Percentiles rank a stretch among this genome's conserved stretches.
These are phyloP conservation scores for Tuber microsphaerosporum DNA, from an alignment of 495 filamentous ascomycete genomes.

Conservation along the genomic window DNA sequence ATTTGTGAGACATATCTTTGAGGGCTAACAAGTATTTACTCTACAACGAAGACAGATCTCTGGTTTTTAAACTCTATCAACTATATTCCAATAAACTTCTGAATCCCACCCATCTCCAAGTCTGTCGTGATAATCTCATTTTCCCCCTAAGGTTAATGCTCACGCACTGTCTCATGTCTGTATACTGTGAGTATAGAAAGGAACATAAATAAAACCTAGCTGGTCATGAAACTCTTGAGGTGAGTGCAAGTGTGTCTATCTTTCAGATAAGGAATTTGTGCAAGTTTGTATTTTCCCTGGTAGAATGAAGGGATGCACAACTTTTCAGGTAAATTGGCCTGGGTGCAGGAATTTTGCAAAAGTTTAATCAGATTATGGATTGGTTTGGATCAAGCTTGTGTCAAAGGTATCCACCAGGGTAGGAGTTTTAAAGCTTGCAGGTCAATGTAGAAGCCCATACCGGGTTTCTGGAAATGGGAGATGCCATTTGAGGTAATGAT, in stretches of 20 bases:
- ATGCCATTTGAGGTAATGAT: background rate
- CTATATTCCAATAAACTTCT: constrained; percentile 18
- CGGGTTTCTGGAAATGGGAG: too few relatives aligned
- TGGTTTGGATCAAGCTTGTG: too few relatives aligned
- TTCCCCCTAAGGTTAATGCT: constrained; percentile 10
- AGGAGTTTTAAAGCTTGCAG: background rate
- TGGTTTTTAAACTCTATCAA: constrained; percentile 1
- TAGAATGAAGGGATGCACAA: too few relatives aligned
- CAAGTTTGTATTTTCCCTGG: too few relatives aligned
- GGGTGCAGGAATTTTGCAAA: too few relatives aligned
- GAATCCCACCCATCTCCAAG: background rate
- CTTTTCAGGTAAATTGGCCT: too few relatives aligned
- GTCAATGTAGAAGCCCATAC: background rate
- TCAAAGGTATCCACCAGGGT: too few relatives aligned
- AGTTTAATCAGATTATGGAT: too few relatives aligned
- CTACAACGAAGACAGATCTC: constrained; percentile 12
- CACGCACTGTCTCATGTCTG: constrained; percentile 7
- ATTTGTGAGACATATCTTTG: constrained; percentile 20
- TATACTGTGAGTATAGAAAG: constrained; percentile 7
- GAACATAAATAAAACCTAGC: constrained; percentile 12
- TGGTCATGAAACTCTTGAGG: background rate
- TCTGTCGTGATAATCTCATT: constrained; percentile 11
- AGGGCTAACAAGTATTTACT: constrained; percentile 16
- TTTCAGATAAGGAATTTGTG: too few relatives aligned
- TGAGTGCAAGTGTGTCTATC: too few relatives aligned